Base-by-base conservation (phyloP, 1,139 yeast genomes). In the Yamadazyma sp. region DNA sequence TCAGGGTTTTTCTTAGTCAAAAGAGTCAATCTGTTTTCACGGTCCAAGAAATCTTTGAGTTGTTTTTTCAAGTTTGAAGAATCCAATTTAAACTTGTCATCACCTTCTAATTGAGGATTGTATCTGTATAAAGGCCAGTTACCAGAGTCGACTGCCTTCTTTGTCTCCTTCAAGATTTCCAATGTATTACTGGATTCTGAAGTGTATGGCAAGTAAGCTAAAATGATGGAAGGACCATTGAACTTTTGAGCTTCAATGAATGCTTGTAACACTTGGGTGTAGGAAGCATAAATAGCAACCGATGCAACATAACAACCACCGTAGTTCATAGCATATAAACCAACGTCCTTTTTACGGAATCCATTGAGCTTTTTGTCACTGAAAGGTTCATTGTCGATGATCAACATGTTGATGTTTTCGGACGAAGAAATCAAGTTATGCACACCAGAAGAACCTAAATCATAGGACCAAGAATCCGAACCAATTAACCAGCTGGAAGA, bases 401-500 rank as follows among this genome's bases (percentile, higher is more conserved):
- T 73, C 56, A 90, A 77, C 78, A 90, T 77, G 61, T 92, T 92
- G 52, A 90, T 66, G 56, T 89, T 86, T 57, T 81, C 74, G 33
- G 84, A 84, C 0, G 92, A 82, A 24, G 89, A 67, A 34, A 90
- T 69, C 12, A 88, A 83, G 54, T 82, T 84, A 61, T 92, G 97
- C 38, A 90, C 86, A 59, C 97, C 96, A 9, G 96, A 85, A 47
- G 86, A 74, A 29, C 97, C 97, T 50, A 87, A 70, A 66, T 90
- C 97, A 57, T 84, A 89, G 15, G 96, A 78, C 97, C 98, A 90
- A 24, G 95, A 80, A 62, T 90, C 97, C 7, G 97, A 88, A 17
- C 97, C 97, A 45, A 92, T 72, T 45, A 90, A 70, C 98, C 98
- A 90, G 44, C 79, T 74, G 18, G 85, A 71, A 38, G 70, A 68